phyloP scores from a whole-genome alignment of 2,329 filamentous ascomycete species.

The Exophiala sp. region DNA sequence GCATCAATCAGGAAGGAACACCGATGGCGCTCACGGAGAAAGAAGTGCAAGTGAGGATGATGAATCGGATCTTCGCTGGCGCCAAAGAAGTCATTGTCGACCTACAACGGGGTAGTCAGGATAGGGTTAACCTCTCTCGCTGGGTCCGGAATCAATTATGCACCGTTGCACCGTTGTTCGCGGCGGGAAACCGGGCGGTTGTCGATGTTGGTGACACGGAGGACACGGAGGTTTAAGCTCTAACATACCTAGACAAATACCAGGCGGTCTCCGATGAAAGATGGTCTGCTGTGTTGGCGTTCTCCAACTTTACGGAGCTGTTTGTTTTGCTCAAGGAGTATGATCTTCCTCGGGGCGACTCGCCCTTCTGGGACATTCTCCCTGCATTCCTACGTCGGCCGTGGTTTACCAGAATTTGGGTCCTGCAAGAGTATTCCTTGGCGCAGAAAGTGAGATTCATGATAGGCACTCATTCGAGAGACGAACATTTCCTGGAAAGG shows the following conservation, averaged over 20 bases:
- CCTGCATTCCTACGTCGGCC: slow-evolving; percentile 4
- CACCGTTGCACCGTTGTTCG: too few relatives aligned
- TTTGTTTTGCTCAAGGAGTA: too few relatives aligned
- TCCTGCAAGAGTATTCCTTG: slow-evolving; percentile 25
- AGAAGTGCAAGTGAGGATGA: slow-evolving; percentile 4
- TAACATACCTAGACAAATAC: slow-evolving; percentile 11
- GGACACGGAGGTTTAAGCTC: too few relatives aligned
- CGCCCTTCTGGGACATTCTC: too few relatives aligned
- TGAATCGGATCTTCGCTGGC: slow-evolving; percentile 10
- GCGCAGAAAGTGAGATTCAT: slow-evolving; percentile 7
- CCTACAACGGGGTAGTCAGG: too few relatives aligned
- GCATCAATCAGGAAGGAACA: slow-evolving; percentile 20
- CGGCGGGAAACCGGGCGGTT: too few relatives aligned
- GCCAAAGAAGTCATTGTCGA: slow-evolving; percentile 12
- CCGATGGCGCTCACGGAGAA: too few relatives aligned
- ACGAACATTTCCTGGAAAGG: background rate
- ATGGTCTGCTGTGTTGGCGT: too few relatives aligned
- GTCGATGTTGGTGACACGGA: too few relatives aligned
- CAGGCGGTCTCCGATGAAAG: background rate
- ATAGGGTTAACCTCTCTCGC: too few relatives aligned
- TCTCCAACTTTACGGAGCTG: background rate
- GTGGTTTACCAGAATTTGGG: slow-evolving; percentile 26
- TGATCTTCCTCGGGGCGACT: too few relatives aligned
- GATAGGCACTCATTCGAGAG: slow-evolving; percentile 4
- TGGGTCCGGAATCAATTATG: too few relatives aligned